phyloP scores from a whole-genome alignment of 2,329 filamentous ascomycete genomes.

The Herpotrichia juniperi region DNA sequence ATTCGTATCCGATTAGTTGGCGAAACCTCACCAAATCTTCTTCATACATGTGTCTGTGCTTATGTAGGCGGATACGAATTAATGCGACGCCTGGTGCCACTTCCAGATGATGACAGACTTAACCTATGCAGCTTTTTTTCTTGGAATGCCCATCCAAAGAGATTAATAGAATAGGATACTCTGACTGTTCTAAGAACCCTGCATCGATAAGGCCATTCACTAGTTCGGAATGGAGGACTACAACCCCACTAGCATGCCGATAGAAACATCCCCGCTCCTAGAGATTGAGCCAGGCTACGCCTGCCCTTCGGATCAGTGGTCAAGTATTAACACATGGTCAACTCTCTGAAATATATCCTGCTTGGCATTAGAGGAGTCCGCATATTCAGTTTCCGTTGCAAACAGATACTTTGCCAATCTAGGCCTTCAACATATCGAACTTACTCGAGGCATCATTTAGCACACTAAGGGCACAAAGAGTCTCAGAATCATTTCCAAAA shows the following conservation, averaged over 20 bases:
- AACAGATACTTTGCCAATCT: constrained; percentile 19
- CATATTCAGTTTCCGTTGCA: constrained; percentile 17
- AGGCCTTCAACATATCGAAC: constrained; percentile 12
- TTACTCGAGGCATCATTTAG: too few relatives aligned
- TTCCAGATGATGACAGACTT: constrained; percentile 37
- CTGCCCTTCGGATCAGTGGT: not conserved
- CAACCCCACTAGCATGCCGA: constrained; percentile 11
- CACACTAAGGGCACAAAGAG: too few relatives aligned
- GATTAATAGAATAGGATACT: constrained; percentile 14
- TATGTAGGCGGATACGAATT: too few relatives aligned
- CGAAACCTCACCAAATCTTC: too few relatives aligned
- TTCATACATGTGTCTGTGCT: too few relatives aligned
- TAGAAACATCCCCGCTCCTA: constrained; percentile 12
- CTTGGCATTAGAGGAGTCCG: constrained; percentile 18
- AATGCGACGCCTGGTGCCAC: too few relatives aligned
- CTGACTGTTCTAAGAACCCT: constrained; percentile 24
- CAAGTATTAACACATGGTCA: constrained; percentile 12
- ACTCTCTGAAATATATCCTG: constrained; percentile 28
- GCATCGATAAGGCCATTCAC: constrained; percentile 25
- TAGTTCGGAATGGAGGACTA: constrained; percentile 11
- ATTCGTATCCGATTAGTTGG: too few relatives aligned
- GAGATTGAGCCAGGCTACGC: not conserved
- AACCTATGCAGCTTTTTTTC: constrained; percentile 22
- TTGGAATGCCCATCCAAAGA: constrained; percentile 27
- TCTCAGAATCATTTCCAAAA: too few relatives aligned